Evolutionary conservation across 1,284 basidiomycete species (phyloP), one percentile per base, ranked within the genome.

Genomic region (Sanghuangporus weigelae): DNA sequence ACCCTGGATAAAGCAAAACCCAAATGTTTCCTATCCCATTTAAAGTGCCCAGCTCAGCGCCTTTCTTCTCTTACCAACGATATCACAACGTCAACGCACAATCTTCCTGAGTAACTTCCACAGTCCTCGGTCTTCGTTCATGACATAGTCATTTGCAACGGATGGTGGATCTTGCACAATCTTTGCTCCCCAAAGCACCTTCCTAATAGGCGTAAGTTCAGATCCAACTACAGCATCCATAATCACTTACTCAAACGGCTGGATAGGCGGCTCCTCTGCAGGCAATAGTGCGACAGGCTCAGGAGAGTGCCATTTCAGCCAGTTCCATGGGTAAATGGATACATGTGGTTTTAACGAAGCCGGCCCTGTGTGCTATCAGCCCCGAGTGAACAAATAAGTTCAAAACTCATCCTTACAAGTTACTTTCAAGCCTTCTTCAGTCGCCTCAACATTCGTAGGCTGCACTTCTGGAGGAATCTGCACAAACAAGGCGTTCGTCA

Each of bases 311-410:
- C 76, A 73, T 70, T 81, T 79, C 2, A 96, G 79, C 93, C 93
- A 96, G 58, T 83, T 78, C 93, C 93, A 94, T 0, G 95, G 93
- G 71, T 92, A 97, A 57, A 90, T 70, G 0, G 93, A 96, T 23
- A 81, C 73, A 71, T 96, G 94, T 1, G 79, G 77, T 44, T 80
- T 75, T 0, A 81, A 76, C 10, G 84, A 79, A 10, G 84, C 55
- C 21, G 57, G 82, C 91, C 89, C 84, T 90, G 66, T 26, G 44
- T 48, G 42, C 48, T 31, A 42, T 35, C 21, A n/a, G 36, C 35
- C 16, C 44, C 16, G 12, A 50, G 57, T 38, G 49, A 42, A 19
- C 12, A 26, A 35, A 36, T 11, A 12, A 7, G 40, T 39, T 40
- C 42, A 16, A 23, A 42, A 44, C 39, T 68, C 66, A 40, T 21